These are phyloP conservation scores for Termitomyces sp. DNA, from an alignment of 768 basidiomycete species.

Conservation along the genomic window DNA sequence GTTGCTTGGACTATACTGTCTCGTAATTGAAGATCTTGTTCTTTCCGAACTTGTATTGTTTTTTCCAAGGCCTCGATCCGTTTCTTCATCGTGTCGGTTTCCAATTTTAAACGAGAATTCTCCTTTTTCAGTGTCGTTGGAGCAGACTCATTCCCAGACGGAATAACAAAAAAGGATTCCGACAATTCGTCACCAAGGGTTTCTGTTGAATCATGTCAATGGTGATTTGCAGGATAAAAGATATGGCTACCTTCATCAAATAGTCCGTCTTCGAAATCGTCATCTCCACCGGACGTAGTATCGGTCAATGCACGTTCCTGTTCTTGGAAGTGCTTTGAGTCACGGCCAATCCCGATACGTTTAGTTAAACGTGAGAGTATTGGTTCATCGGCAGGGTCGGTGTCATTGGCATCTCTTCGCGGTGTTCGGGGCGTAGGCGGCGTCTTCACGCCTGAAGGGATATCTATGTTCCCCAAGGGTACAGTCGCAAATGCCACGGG, in stretches of 20 bases:
- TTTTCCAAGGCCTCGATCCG: conserved; percentile 58
- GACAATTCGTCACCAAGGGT: conserved; percentile 60
- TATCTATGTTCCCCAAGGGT: conserved; percentile 50
- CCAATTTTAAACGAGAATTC: conserved; percentile 56
- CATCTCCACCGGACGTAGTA: conserved; percentile 22
- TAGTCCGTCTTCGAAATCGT: conserved; percentile 59
- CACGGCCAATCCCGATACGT: conserved; percentile 38
- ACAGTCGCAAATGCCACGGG: conserved; percentile 81
- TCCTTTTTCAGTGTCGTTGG: conserved; percentile 54
- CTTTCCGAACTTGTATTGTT: conserved; percentile 61
- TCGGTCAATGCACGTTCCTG: conserved; percentile 11
- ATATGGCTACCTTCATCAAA: conserved; percentile 54
- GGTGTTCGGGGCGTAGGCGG: conserved; percentile 21
- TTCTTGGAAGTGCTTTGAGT: conserved; percentile 16
- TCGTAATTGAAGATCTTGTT: conserved; percentile 73
- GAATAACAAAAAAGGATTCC: conserved; percentile 76
- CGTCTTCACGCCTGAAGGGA: conserved; percentile 20
- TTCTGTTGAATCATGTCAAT: conserved; percentile 4
- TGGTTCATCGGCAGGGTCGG: conserved; percentile 57
- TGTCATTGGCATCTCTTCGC: conserved; percentile 55
- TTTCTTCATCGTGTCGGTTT: conserved; percentile 52
- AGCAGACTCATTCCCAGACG: conserved; percentile 51
- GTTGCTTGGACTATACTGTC: conserved; percentile 73
- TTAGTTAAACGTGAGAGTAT: conserved; percentile 53
- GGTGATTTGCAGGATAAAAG: neutral